These are phyloP conservation scores for Tetrahymena thermophila DNA, from an alignment of 73 alveolate genomes.

Conservation along the genomic window DNA sequence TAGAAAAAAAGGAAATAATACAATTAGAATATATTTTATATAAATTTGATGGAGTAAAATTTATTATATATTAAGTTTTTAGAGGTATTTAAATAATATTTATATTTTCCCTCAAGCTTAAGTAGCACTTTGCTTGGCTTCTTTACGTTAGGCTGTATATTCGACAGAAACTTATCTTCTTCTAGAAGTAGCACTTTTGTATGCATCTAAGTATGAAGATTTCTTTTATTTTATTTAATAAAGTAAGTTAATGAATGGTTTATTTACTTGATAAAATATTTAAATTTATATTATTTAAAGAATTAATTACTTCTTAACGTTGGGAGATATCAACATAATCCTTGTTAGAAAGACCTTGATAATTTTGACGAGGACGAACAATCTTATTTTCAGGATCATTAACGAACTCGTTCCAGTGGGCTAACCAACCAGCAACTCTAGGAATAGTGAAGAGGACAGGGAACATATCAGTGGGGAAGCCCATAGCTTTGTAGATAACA, in stretches of 20 bases:
- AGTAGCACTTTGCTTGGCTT: background rate
- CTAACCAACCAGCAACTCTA: conserved; percentile 88
- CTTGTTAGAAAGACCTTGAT: conserved; percentile 64
- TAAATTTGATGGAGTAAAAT: background rate
- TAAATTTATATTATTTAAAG: background rate
- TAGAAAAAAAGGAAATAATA: no score
- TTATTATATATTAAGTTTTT: background rate
- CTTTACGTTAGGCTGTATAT: background rate
- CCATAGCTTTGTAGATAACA: conserved; percentile 83
- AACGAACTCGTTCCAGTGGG: conserved; percentile 81
- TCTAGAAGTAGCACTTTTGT: background rate
- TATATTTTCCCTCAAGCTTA: background rate
- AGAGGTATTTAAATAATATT: background rate
- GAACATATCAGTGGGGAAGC: conserved; percentile 87
- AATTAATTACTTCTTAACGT: conserved; percentile 36
- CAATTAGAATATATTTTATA: background rate
- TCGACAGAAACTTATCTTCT: background rate
- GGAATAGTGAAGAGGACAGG: conserved; percentile 83
- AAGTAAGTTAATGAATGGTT: background rate
- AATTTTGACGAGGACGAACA: conserved; percentile 80
- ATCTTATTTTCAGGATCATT: conserved; percentile 84
- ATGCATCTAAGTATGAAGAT: background rate
- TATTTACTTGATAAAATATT: background rate
- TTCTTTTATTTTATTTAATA: background rate
- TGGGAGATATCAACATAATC: conserved; percentile 57